phyloP scores from a whole-genome alignment of 805 yeast genomes.

The Danielia reshetovae region DNA sequence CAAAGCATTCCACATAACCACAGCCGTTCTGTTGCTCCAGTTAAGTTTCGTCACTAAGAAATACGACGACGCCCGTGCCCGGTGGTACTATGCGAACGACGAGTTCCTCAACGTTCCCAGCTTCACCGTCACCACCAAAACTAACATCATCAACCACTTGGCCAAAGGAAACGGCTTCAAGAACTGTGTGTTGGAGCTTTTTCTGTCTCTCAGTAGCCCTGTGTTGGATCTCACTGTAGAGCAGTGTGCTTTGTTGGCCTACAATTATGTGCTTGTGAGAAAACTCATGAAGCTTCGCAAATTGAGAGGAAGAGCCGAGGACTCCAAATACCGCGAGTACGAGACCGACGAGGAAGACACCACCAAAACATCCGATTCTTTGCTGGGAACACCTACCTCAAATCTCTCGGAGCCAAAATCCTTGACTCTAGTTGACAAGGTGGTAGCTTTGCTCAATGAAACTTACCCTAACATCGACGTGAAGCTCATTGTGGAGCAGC shows the following conservation, averaged over 20 bases:
- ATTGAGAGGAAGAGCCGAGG: slow-evolving; percentile 6
- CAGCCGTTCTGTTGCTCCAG: slow-evolving; percentile 30
- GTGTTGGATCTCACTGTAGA: slow-evolving; percentile 33
- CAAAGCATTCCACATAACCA: slow-evolving; percentile 30
- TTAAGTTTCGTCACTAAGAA: slow-evolving; percentile 17
- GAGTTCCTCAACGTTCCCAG: slow-evolving; percentile 36
- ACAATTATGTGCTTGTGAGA: slow-evolving; percentile 27
- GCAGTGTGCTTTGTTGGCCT: slow-evolving; percentile 29
- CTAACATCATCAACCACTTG: slow-evolving; percentile 32
- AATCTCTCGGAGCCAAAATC: neutral
- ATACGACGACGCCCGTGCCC: slow-evolving; percentile 1
- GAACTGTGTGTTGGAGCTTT: slow-evolving; percentile 34
- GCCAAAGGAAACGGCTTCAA: slow-evolving; percentile 34
- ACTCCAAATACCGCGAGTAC: neutral
- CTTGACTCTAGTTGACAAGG: slow-evolving; percentile 1
- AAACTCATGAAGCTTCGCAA: slow-evolving; percentile 24
- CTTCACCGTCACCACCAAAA: slow-evolving; percentile 29
- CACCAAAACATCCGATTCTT: slow-evolving; percentile 1
- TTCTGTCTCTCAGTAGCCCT: slow-evolving; percentile 36
- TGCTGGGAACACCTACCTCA: neutral
- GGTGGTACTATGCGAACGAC: slow-evolving; percentile 5
- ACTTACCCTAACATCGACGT: slow-evolving; percentile 12
- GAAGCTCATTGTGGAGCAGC: slow-evolving; percentile 15
- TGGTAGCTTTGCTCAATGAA: slow-evolving; percentile 7
- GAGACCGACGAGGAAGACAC: slow-evolving; percentile 11